These are phyloP conservation scores for Meira miltonrushii DNA, from an alignment of 1,284 basidiomycete genomes.

Conservation along the genomic window DNA sequence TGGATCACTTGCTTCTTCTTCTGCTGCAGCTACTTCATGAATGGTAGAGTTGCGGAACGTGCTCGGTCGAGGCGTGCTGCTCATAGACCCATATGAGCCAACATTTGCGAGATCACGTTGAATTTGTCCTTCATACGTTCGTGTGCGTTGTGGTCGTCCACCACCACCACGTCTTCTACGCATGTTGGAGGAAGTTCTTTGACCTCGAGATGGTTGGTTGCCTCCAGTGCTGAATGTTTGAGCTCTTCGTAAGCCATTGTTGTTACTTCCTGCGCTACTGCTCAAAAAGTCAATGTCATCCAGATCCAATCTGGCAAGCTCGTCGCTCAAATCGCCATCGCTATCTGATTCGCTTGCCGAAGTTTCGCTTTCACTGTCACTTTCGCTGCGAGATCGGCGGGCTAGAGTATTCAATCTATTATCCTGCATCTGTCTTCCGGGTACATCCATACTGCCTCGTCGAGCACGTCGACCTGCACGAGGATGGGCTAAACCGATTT, in stretches of 20 bases:
- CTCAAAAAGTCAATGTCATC: constrained; percentile 38
- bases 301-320: constrained; percentile 33
- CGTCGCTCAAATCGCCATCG: constrained; percentile 30
- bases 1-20: constrained; percentile 4
- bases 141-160: too few species aligned
- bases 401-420: not conserved
- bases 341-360: constrained; percentile 8
- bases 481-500: constrained; percentile 48
- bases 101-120: constrained; percentile 1
- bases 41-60: constrained; percentile 1
- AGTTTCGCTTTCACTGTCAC: constrained; percentile 15
- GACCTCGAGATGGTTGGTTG: too few species aligned
- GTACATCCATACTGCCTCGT: constrained; percentile 13
- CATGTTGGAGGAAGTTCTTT: not conserved
- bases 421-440: not conserved
- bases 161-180: not conserved
- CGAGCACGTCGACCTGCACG: constrained; percentile 24
- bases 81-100: constrained; percentile 34
- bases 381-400: not conserved
- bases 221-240: constrained; percentile 15
- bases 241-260: constrained; percentile 25
- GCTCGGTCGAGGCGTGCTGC: constrained; percentile 13
- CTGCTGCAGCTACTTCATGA: not conserved
- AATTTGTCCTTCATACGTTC: too few species aligned
- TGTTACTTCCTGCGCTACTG: constrained; percentile 16